phyloP scores from a whole-genome alignment of 257 asterid genomes.

The Jacaranda mimosifolia region DNA sequence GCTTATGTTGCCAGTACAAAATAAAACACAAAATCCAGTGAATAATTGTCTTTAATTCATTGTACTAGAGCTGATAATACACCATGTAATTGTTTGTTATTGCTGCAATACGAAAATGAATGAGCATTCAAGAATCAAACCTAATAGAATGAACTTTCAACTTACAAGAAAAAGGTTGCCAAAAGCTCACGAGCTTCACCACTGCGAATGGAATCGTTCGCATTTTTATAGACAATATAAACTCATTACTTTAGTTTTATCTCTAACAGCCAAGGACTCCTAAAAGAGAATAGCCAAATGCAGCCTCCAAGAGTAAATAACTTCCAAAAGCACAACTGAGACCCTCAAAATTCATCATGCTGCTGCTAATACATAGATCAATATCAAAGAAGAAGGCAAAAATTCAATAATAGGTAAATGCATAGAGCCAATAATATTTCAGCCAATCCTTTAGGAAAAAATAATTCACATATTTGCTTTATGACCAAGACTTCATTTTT shows the following conservation, averaged over 20 bases:
- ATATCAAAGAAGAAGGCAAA: neutral
- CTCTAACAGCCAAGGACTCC: neutral
- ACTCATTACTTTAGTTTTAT: neutral
- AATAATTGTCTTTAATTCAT: no score
- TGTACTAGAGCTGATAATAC: no score
- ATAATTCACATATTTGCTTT: neutral
- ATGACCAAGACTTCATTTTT: neutral
- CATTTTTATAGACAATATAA: neutral
- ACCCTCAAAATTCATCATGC: conserved; percentile 7
- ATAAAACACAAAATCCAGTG: no score
- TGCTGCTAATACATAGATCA: neutral
- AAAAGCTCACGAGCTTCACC: neutral
- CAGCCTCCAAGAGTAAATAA: neutral
- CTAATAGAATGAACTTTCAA: neutral
- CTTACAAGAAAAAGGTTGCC: neutral
- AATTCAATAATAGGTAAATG: neutral
- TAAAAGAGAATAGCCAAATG: neutral
- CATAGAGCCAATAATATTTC: neutral
- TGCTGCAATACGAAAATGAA: no score
- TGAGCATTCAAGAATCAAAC: no score
- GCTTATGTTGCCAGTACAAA: no score
- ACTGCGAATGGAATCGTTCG: neutral
- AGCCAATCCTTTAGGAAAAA: neutral
- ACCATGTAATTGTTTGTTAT: no score
- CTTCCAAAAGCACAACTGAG: neutral